These are phyloP conservation scores for Asterochloris erici DNA, from an alignment of 139 green algal genomes.

Conservation along the genomic window DNA sequence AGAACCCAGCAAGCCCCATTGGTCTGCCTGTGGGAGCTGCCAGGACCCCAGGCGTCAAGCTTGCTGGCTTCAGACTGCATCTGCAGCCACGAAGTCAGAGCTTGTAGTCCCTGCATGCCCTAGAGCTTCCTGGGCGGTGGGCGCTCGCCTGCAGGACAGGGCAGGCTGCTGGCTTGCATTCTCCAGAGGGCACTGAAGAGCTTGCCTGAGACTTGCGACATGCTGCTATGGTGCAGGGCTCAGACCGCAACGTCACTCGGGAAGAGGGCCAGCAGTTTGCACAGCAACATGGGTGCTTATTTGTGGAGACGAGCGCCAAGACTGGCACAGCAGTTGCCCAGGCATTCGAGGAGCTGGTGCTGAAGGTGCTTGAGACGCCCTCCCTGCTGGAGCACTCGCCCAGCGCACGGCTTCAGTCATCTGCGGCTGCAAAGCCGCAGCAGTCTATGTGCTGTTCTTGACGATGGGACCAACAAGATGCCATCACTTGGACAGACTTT, in stretches of 20 bases:
- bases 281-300: slow-evolving; percentile 77
- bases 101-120: not conserved
- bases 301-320: slow-evolving; percentile 91
- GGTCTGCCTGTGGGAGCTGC: too few relatives aligned
- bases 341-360: slow-evolving; percentile 88
- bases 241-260: slow-evolving; percentile 65
- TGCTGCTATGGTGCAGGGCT: slow-evolving; percentile 29
- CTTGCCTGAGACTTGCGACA: not conserved
- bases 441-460: not conserved
- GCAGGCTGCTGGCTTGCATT: not conserved
- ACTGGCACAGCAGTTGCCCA: slow-evolving; percentile 72
- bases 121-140: not conserved
- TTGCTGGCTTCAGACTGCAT: not conserved
- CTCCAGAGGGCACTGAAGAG: not conserved
- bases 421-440: not conserved
- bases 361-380: slow-evolving; percentile 51
- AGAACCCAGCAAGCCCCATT: too few relatives aligned
- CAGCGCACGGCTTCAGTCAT: not conserved
- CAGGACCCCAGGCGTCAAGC: too few relatives aligned
- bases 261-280: slow-evolving; percentile 81
- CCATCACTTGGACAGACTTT: too few relatives aligned
- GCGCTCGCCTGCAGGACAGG: not conserved
- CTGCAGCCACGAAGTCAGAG: not conserved
- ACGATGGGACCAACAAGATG: too few relatives aligned
- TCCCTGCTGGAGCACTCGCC: not conserved